A percentile compares a stretch with the other conserved stretches of the same genome.
These are phyloP conservation scores for Peribolospora kevripleyi DNA, from an alignment of 768 basidiomycete genomes.

Conservation along the genomic window DNA sequence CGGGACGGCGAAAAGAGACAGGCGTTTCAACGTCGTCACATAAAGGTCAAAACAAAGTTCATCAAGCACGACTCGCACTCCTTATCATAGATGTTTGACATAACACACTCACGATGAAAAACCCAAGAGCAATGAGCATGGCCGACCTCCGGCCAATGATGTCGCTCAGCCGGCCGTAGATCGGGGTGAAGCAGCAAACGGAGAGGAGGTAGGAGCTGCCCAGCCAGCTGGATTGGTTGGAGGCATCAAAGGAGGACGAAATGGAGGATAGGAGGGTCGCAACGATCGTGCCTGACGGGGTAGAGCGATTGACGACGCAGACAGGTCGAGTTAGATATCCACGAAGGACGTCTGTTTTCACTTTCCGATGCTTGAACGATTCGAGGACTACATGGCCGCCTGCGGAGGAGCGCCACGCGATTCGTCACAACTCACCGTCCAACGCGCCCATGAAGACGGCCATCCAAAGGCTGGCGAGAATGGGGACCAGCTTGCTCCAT, in stretches of 20 bases:
- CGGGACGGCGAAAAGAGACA: conserved; percentile 4
- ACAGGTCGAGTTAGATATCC: no score
- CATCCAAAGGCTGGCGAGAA: no score
- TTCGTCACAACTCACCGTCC: no score
- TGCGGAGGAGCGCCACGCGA: no score
- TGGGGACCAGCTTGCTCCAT: no score
- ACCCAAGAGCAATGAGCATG: conserved; percentile 53
- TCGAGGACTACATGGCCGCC: no score
- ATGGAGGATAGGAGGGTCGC: background rate
- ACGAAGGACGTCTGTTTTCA: no score
- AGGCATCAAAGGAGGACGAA: conserved; percentile 8
- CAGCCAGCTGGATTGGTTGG: conserved; percentile 46
- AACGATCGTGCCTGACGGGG: no score
- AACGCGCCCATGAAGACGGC: no score
- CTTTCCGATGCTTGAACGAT: no score
- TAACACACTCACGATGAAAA: conserved; percentile 41
- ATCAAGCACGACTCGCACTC: no score
- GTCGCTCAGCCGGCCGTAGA: conserved; percentile 20
- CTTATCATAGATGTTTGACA: background rate
- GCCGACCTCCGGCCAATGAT: conserved; percentile 43
- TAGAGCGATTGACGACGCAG: no score
- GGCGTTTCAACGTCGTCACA: background rate
- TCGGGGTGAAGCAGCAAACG: conserved; percentile 36
- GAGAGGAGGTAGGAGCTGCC: conserved; percentile 70
- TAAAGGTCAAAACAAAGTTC: conserved; percentile 11